Evolutionary conservation across 257 asterid species (phyloP), one percentile per base, ranked within the genome.

Genomic region (Prunella vulgaris): DNA sequence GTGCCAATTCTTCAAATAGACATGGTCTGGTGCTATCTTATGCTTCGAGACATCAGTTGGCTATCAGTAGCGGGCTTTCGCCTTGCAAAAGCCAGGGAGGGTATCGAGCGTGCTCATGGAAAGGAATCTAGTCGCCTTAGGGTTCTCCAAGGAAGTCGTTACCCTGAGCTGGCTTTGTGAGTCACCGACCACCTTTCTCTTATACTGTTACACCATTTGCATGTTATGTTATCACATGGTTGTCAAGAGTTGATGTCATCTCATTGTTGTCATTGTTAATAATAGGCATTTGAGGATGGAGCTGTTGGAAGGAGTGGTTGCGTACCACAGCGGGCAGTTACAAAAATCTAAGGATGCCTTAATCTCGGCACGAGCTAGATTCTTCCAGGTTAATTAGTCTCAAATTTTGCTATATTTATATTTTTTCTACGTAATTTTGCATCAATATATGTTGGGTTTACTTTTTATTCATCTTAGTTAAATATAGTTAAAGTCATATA

Each of bases 1-100:
- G 99, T 87, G 37, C 60, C 97, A 22, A 86, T 93, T 74, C 88
- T 90, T 59, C 99, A 93, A 87, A 86, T 93, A 79, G 97, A 93
- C 78, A 88, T 93, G 88, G 99, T 93, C 58, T 93, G 97, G 99
- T 93, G 99, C 84, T 93, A 87, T 79, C 83, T 90, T 73, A 88
- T 90, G 97, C 96, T 93, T 46, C 90, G 84, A 5, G 99, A 93
- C 83, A 90, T 93, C 72, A 84, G 87, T 81, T 88, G 95, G 94
- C 90, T 93, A 32, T 83, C 96, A 22, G 91, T 82, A 79, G 99
- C 97, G 7, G 97, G 96, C 17, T 18, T 78, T 49, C 97, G 99
- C 70, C 94, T 93, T 15, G 83, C 86, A 57, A 88, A 86, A 73
- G 96, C 99, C 57, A 84, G 96, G 73, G 82, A 88, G 81, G 97